phyloP scores from a whole-genome alignment of 192 early-diverging fungal species.

The Martensiomyces pterosporus region DNA sequence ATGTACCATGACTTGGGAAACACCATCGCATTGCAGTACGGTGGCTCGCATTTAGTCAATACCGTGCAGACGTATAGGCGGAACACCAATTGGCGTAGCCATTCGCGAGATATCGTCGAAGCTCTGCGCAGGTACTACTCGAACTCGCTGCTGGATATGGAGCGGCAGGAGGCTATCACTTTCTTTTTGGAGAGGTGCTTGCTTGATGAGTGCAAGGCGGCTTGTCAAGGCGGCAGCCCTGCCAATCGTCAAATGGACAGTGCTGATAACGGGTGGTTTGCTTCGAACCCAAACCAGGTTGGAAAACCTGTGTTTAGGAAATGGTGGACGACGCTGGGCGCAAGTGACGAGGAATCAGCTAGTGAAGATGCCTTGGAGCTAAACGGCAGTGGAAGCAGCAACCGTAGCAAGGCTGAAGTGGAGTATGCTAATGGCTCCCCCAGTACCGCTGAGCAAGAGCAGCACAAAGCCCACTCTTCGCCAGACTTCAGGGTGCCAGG shows the following conservation, averaged over 20 bases:
- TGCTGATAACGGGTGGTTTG: conserved; percentile 1
- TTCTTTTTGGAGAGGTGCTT: conserved; percentile 61
- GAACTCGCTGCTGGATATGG: conserved; percentile 93
- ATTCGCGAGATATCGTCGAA: conserved; percentile 96
- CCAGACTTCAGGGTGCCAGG: no score
- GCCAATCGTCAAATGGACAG: not conserved
- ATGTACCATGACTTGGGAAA: conserved; percentile 99
- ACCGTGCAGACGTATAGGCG: conserved; percentile 97
- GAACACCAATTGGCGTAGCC: conserved; percentile 90
- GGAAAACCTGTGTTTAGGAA: conserved; percentile 31
- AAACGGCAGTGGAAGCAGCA: no score
- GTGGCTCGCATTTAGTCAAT: conserved; percentile 96
- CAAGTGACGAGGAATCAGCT: conserved; percentile 6
- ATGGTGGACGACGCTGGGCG: conserved; percentile 40
- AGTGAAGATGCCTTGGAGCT: no score
- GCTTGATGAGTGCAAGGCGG: conserved; percentile 20
- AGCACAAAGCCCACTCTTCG: no score
- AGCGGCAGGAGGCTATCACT: conserved; percentile 96
- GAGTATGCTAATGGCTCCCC: no score
- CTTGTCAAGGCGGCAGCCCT: no score
- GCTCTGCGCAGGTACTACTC: conserved; percentile 86
- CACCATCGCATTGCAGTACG: conserved; percentile 92
- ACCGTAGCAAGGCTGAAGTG: no score
- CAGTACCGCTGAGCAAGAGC: no score
- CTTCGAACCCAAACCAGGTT: conserved; percentile 29